Conservation (phyloP, 805 yeast genomes). For the Wickerhamiella azymoides region DNA sequence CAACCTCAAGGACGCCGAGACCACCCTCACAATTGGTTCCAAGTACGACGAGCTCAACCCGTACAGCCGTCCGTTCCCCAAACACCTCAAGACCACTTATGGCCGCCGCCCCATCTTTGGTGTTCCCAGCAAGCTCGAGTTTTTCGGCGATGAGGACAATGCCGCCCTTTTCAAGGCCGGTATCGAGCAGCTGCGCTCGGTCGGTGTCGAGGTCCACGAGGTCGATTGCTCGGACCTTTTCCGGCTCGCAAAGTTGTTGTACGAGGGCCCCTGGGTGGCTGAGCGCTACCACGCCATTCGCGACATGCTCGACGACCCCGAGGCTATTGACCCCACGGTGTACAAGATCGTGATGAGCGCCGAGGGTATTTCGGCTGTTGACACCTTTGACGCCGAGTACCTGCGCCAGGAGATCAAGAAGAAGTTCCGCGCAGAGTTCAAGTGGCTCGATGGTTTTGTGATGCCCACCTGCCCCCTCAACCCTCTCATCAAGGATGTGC, state of each 20-base stretch:
- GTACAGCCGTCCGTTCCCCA: conserved; percentile 66
- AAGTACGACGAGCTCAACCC: conserved; percentile 61
- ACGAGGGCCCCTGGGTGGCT: conserved; percentile 98
- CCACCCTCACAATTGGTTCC: conserved; percentile 56
- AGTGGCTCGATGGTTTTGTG: conserved; percentile 55
- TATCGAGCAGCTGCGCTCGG: conserved; percentile 35
- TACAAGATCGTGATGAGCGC: conserved; percentile 63
- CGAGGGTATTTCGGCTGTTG: conserved; percentile 63
- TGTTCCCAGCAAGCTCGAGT: conserved; percentile 47
- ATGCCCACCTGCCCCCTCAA: conserved; percentile 93
- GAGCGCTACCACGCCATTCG: conserved; percentile 79
- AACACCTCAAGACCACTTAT: conserved; percentile 46
- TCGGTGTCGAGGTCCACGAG: conserved; percentile 47
- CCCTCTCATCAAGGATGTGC: conserved; percentile 65
- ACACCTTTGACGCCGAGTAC: conserved; percentile 75
- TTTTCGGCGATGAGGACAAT: conserved; percentile 75
- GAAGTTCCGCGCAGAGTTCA: conserved; percentile 40
- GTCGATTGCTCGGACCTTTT: conserved; percentile 64
- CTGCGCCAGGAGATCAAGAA: conserved; percentile 69
- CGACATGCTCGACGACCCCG: conserved; percentile 59
- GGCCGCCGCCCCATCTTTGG: conserved; percentile 53
- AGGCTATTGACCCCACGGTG: conserved; percentile 75
- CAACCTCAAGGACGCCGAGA: conserved; percentile 71
- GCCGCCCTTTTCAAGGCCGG: conserved; percentile 54
- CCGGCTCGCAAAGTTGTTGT: conserved; percentile 72